Evolutionary conservation across 345 rosid species (phyloP), one percentile per base, ranked within the genome.

Genomic region (Brassica carinata): DNA sequence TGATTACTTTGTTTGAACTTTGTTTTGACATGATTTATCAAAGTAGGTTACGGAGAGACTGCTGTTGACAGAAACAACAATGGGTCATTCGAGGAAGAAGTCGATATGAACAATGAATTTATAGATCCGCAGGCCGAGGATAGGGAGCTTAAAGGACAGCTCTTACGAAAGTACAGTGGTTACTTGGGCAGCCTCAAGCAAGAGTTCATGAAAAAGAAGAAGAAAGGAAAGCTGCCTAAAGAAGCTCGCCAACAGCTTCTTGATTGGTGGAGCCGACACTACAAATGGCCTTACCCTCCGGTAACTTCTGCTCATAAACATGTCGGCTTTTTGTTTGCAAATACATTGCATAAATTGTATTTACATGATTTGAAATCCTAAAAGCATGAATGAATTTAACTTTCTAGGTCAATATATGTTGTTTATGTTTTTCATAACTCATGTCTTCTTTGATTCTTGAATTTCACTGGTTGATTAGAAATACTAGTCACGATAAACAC

Each of bases 271-370:
- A 89, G 86, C 81, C 87, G 93, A 67, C 98, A 96, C 84, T 87
- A 96, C 91, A 96, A 90, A 82, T 96, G 99, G 99, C 99, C 99
- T 75, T 96, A 96, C 77, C 99, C 99, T 36, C 94, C 99, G 86
- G 99, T 96, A 91, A 74, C 67, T 33, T 9, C 5, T 18, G 23
- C 10, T 30, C 61, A 10, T 34, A 18, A 19, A 19, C 23, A 19
- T 19, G 23, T 38, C 1, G 29, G n/a, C 66, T 13, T 71, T 64
- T 55, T 11, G 48, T 33, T 66, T 23, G 2, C 0, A 9, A 53
- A 33, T 29, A 27, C 7, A 26, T 17, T 38, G 55, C 66, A 19
- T 33, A 69, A 72, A 31, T 34, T 71, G 31, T 5, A 0, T 71
- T 59, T 34, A 59, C 5, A 14, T 33, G 67, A 8, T 59, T 10